These are phyloP conservation scores for Nigrospora oryzae DNA, from an alignment of 2,329 filamentous ascomycete species.

Conservation along the genomic window DNA sequence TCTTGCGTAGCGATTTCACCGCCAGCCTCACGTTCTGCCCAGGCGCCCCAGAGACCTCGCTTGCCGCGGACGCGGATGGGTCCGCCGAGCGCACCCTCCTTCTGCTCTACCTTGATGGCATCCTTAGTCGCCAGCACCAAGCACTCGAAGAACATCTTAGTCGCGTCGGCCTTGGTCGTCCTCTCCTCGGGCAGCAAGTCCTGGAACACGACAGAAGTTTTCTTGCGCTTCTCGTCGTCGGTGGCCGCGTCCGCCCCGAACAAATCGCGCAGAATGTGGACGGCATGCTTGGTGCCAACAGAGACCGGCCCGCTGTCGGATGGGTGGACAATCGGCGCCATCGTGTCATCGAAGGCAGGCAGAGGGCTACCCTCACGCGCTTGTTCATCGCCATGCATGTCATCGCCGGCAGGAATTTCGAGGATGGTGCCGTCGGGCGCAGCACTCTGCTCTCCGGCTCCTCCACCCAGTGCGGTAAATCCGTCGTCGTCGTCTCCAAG, in stretches of 20 bases:
- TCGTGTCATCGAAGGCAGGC: conserved; percentile 72
- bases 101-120: conserved; percentile 92
- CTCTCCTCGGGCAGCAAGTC: conserved; percentile 75
- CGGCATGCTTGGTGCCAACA: conserved; percentile 86
- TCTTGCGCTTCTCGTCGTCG: conserved; percentile 64
- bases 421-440: conserved; percentile 53
- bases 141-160: conserved; percentile 99
- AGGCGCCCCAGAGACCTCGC: conserved; percentile 91
- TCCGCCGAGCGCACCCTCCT: conserved; percentile 61
- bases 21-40: conserved; percentile 73
- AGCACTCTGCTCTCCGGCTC: conserved; percentile 43
- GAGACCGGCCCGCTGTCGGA: conserved; percentile 82
- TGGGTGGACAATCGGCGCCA: conserved; percentile 66
- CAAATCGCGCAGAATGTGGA: conserved; percentile 83
- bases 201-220: conserved; percentile 77
- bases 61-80: conserved; percentile 82
- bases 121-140: conserved; percentile 95
- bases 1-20: conserved; percentile 50
- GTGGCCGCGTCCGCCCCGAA: conserved; percentile 68
- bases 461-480: conserved; percentile 36
- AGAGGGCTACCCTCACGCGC: conserved; percentile 34
- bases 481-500: conserved; percentile 58
- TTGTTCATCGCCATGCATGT: conserved; percentile 33
- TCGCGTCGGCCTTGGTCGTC: conserved; percentile 82
- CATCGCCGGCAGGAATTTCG: conserved; percentile 54